Percentiles rank a stretch among this genome's conserved stretches.
Evolutionary conservation across 768 basidiomycete genomes (phyloP).

Genomic region (Sporobolomyces pararoseus): DNA sequence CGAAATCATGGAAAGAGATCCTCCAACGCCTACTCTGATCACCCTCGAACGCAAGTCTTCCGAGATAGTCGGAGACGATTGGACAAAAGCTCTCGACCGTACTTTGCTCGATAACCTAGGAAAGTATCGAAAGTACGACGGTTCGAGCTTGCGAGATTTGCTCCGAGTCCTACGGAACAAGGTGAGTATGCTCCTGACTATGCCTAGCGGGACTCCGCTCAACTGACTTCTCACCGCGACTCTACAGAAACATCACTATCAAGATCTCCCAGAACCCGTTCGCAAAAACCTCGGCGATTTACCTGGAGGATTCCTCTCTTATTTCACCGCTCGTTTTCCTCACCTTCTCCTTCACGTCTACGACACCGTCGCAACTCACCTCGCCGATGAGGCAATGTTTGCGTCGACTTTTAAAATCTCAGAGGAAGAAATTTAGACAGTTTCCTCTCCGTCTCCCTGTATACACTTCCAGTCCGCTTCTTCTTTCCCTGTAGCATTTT

Average conservation of each 20-base stretch:
- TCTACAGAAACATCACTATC: conserved; percentile 91
- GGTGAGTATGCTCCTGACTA: conserved; percentile 53
- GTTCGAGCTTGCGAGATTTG: conserved; percentile 81
- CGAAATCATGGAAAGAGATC: conserved; percentile 94
- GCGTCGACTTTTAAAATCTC: conserved; percentile 31
- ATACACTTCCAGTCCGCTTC: neutral
- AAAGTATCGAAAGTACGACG: conserved; percentile 96
- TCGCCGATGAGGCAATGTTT: conserved; percentile 64
- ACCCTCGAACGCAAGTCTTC: conserved; percentile 67
- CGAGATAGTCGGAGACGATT: conserved; percentile 79
- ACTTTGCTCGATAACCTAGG: conserved; percentile 89
- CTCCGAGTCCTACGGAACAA: conserved; percentile 91
- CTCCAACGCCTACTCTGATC: conserved; percentile 70
- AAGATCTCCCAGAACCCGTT: conserved; percentile 88
- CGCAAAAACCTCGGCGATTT: conserved; percentile 83
- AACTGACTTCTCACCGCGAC: neutral
- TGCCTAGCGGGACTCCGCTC: neutral
- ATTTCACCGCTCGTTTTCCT: conserved; percentile 93
- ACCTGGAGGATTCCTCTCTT: conserved; percentile 84
- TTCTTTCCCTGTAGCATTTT: neutral
- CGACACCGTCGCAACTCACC: conserved; percentile 66
- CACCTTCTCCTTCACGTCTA: conserved; percentile 87
- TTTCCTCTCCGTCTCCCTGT: neutral
- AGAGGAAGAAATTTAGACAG: conserved; percentile 19
- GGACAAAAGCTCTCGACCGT: conserved; percentile 80